Evolutionary conservation across 164 flowering plant species (phyloP).

Genomic region (Aristolochia contorta): DNA sequence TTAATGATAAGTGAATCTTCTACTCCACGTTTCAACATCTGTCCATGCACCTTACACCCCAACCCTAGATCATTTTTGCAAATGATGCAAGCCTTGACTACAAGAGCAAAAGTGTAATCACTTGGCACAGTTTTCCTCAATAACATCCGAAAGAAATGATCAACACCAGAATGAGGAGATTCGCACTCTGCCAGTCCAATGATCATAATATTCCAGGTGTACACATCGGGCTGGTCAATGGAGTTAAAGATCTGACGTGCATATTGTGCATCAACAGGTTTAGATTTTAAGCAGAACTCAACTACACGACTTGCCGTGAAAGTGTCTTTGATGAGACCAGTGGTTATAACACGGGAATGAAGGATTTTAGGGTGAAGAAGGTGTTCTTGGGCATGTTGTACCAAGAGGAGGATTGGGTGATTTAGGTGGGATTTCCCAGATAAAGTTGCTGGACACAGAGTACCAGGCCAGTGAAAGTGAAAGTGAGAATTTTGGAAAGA

Average conservation of each 20-base stretch:
- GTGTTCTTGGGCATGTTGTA: constrained; percentile 3
- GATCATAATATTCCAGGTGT: constrained; percentile 21
- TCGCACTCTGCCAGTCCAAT: constrained; percentile 8
- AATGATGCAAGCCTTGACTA: constrained; percentile 15
- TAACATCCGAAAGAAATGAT: constrained; percentile 14
- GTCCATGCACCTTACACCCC: constrained; percentile 20
- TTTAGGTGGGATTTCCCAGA: neutral
- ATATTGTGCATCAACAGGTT: constrained; percentile 1
- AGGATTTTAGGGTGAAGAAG: constrained; percentile 6
- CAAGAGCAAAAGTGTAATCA: constrained; percentile 15
- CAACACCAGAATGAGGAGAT: constrained; percentile 5
- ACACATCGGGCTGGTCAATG: constrained; percentile 13
- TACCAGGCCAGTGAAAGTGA: neutral
- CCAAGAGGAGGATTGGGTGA: constrained; percentile 6
- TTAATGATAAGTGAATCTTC: constrained; percentile 2
- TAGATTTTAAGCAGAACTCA: constrained; percentile 10
- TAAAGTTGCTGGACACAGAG: neutral
- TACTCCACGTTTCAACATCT: constrained; percentile 19
- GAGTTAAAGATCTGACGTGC: constrained; percentile 12
- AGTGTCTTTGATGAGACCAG: constrained; percentile 14
- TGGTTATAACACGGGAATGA: constrained; percentile 16
- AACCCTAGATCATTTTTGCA: neutral
- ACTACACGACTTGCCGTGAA: constrained; percentile 15
- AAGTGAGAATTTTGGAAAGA: neutral
- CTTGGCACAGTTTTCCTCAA: constrained; percentile 6